Evolutionary conservation across 345 rosid species (phyloP), one percentile per base, ranked within the genome.

Genomic region (Hirschfeldia incana): DNA sequence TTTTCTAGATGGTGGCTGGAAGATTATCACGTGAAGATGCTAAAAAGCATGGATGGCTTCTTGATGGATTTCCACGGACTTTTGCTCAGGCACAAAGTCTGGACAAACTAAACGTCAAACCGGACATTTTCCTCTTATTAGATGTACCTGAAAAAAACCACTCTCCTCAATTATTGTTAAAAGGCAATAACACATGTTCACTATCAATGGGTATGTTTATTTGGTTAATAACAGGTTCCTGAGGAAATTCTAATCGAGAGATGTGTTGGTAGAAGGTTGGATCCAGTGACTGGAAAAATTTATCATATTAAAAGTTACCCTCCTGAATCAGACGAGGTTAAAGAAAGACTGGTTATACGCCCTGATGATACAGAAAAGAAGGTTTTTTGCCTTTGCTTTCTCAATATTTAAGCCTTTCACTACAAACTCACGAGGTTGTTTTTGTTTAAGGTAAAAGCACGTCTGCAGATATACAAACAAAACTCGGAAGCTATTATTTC

Each of bases 361-460:
- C 85, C 97, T 26, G 98, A 94, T 87, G 98, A 94, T 84, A 94
- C 94, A 3, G 91, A 89, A 82, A 90, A 89, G 82, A 94, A 92
- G 76, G 97, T 91, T 33, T 73, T 21, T 77, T 78, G 32, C 13
- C 32, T 44, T 57, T 34, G 16, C 46, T 62, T 28, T 27, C 28
- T 63, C n/a, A 53, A 36, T 65, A 26, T 57, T 69, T 55, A 32
- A 49, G 2, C 33, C 0, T 69, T 66, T 21, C 21, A 5, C 27
- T 29, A 29, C 32, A 29, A 57, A 62, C 51, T 63, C 49, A 34
- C 71, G 17, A 46, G 11, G 33, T 60, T 27, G 17, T 27, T 74
- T 62, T 70, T 73, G 57, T 49, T 63, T 51, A 17, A 91, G 98
- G 97, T 85, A 12, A 94, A 89, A 82, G 80, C 93, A 46, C 91